Evolutionary conservation across 1,284 basidiomycete species (phyloP), one percentile per base, ranked within the genome.

Genomic region (Ganoderma leucocontextum): DNA sequence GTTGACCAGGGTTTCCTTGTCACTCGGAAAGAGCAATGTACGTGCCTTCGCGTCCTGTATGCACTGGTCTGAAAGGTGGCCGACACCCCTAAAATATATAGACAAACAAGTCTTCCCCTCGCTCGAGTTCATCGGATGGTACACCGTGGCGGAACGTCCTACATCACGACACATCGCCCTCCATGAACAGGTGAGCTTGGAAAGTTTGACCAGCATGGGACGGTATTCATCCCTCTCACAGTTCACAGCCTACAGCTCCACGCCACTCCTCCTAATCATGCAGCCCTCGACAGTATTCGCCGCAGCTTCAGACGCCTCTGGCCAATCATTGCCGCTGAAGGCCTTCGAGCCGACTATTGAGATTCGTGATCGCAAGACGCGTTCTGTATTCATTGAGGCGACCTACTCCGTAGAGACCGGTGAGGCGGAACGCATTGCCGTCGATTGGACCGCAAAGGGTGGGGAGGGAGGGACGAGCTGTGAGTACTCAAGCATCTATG

Each of bases 21-120:
- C 10, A 91, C 91, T 57, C 86, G 98, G 72, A 88, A 90, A 73
- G 95, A 97, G 70, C 96, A 98, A 81, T 99, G 97, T 97, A 72
- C 72, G 93, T 77, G 33, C 1, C 5, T 0, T 22, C 33, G 25
- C 9, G 3, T 7, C 15, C 8, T 42, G 35, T 12, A 13, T 19
- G 6, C 22, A n/a, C 65, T 38, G 13, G 53, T 25, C 39, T 19
- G 38, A 22, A 22, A 35, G 29, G 42, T 15, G 35, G 33, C n/a
- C 67, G 36, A 60, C 33, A n/a, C 17, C 52, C 19, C 17, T 55
- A 53, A 55, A 42, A 19, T 8, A 12, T 8, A 12, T 77, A 98
- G 97, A 97, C 86, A 97, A 97, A 79, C 96, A 98, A 81, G 96
- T 98, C 17, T 99, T 99, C 79, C 98, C 97, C 4, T 95, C 96